Conservation (phyloP, 306 rosid genomes). For the Crataegus laevigata region DNA sequence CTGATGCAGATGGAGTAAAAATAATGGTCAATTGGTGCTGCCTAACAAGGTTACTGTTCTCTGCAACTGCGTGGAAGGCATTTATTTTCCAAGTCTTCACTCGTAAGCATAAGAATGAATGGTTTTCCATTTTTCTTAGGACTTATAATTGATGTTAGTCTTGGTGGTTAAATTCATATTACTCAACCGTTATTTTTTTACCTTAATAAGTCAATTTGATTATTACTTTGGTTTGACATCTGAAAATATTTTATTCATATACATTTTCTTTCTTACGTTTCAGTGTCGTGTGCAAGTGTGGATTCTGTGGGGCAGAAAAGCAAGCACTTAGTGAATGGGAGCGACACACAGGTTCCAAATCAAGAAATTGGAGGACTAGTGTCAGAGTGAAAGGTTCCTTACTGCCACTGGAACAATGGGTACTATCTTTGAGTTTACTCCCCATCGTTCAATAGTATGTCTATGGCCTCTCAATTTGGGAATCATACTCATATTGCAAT, state of each 20-base stretch:
- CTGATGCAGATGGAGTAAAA: slow-evolving; percentile 50
- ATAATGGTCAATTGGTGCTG: slow-evolving; percentile 45
- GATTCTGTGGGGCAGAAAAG: slow-evolving; percentile 82
- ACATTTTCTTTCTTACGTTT: slow-evolving; percentile 20
- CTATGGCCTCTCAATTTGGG: not conserved
- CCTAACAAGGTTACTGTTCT: slow-evolving; percentile 85
- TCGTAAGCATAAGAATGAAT: slow-evolving; percentile 44
- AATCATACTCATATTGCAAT: slow-evolving; percentile 13
- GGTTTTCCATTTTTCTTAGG: not conserved
- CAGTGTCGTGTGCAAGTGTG: slow-evolving; percentile 98
- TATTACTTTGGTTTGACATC: not conserved
- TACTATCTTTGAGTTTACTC: slow-evolving; percentile 9
- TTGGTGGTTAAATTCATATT: not conserved
- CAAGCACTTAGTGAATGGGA: slow-evolving; percentile 99
- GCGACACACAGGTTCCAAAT: slow-evolving; percentile 86
- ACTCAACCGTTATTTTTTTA: not conserved
- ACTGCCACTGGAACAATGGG: slow-evolving; percentile 99
- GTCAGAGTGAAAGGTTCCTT: slow-evolving; percentile 83
- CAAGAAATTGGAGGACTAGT: slow-evolving; percentile 89
- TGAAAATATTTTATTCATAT: not conserved
- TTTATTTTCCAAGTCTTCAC: slow-evolving; percentile 97
- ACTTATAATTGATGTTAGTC: not conserved
- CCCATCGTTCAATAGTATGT: not conserved
- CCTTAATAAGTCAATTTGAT: not conserved
- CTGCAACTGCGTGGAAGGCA: slow-evolving; percentile 90